Evolutionary conservation across 2,329 filamentous ascomycete species (phyloP).

Genomic region (Epichloe glyceriae): DNA sequence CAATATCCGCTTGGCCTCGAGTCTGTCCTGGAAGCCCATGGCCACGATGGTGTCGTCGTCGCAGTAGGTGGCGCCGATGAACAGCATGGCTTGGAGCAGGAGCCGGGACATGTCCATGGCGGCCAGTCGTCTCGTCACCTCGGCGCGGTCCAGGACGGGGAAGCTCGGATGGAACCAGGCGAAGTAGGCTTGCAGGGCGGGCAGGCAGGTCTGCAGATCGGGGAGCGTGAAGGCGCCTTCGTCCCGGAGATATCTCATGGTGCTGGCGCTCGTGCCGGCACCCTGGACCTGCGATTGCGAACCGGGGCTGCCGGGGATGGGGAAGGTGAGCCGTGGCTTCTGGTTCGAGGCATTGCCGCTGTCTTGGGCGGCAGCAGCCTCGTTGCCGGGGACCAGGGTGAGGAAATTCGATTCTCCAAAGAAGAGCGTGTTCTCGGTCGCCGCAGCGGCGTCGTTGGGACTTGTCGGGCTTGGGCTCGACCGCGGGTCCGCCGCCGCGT

Average conservation of each 20-base stretch:
- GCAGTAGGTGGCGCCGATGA: slow-evolving; percentile 41
- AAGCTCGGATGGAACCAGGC: slow-evolving; percentile 44
- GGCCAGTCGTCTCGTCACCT: slow-evolving; percentile 26
- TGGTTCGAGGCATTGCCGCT: slow-evolving; percentile 4
- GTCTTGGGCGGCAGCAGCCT: slow-evolving; percentile 1
- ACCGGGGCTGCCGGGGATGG: slow-evolving; percentile 16
- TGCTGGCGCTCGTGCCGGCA: slow-evolving; percentile 30
- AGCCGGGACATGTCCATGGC: slow-evolving; percentile 32
- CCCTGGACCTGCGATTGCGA: slow-evolving; percentile 10
- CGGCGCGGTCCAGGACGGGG: slow-evolving; percentile 35
- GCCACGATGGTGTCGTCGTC: slow-evolving; percentile 29
- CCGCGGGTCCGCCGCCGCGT: background rate
- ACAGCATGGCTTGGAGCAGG: slow-evolving; percentile 39
- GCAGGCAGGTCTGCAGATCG: slow-evolving; percentile 25
- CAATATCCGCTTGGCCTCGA: slow-evolving; percentile 35
- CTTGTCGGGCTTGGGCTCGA: background rate
- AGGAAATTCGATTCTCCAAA: slow-evolving; percentile 28
- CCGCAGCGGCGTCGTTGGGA: slow-evolving; percentile 1
- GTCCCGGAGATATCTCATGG: slow-evolving; percentile 34
- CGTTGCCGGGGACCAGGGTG: slow-evolving; percentile 19
- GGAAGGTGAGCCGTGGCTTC: slow-evolving; percentile 17
- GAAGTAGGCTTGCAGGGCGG: slow-evolving; percentile 38
- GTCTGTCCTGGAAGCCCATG: slow-evolving; percentile 34
- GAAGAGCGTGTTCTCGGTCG: slow-evolving; percentile 14
- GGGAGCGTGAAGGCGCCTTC: slow-evolving; percentile 33